Evolutionary conservation across 148 eudicot genomes (phyloP).

Genomic region (Rhododendron simsii): DNA sequence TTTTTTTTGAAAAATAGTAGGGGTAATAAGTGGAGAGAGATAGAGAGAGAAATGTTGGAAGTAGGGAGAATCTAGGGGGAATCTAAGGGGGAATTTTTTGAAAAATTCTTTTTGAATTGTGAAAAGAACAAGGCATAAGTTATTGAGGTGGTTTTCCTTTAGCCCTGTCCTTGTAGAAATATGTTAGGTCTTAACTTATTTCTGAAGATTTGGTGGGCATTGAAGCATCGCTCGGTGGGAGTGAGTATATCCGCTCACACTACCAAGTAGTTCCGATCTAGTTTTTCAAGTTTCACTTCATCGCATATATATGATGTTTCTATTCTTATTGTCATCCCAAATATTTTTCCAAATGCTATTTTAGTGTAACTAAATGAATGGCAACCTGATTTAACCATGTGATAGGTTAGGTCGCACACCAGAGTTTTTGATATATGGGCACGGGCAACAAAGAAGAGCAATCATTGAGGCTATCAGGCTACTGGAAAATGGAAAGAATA

Average conservation of each 20-base stretch:
- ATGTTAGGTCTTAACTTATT: not conserved
- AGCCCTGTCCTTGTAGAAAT: not conserved
- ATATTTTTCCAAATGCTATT: not conserved
- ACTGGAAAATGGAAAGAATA: constrained; percentile 41
- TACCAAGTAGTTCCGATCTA: not conserved
- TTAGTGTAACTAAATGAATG: not conserved
- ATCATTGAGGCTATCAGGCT: constrained; percentile 85
- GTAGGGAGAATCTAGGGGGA: too few relatives aligned
- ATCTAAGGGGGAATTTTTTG: too few relatives aligned
- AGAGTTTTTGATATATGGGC: constrained; percentile 85
- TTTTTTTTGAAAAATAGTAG: too few relatives aligned
- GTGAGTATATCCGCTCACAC: not conserved
- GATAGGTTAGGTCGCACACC: constrained; percentile 77
- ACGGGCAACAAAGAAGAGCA: constrained; percentile 93
- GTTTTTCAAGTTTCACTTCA: not conserved
- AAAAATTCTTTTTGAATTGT: too few relatives aligned
- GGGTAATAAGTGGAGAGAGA: too few relatives aligned
- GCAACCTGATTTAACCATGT: constrained; percentile 8
- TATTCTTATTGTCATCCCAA: not conserved
- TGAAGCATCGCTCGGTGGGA: not conserved
- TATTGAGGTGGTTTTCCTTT: not conserved
- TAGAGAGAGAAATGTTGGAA: too few relatives aligned
- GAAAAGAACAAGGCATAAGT: not conserved
- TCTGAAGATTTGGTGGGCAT: not conserved
- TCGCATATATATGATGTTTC: not conserved